These are phyloP conservation scores for Betula pendula DNA, from an alignment of 306 rosid genomes.

Conservation along the genomic window DNA sequence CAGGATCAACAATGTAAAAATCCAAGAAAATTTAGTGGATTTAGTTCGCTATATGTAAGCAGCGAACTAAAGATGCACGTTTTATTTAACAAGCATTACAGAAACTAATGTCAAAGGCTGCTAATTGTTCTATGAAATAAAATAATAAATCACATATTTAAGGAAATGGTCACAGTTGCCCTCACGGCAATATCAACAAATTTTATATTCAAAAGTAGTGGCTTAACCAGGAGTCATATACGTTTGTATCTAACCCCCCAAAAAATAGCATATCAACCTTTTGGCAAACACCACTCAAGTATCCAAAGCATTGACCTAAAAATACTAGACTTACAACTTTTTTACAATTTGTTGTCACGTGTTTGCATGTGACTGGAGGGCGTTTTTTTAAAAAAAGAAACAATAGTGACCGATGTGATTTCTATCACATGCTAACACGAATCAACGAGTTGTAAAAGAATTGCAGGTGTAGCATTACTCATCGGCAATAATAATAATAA, in stretches of 20 bases:
- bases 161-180: neutral
- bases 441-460: no score
- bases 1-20: no score
- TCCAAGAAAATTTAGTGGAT: no score
- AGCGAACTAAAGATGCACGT: neutral
- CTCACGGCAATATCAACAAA: neutral
- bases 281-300: neutral
- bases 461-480: no score
- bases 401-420: no score
- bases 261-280: neutral
- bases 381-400: no score
- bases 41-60: no score
- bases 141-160: neutral
- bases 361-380: no score
- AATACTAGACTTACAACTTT: no score
- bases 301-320: neutral
- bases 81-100: neutral
- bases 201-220: neutral
- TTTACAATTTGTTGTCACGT: no score
- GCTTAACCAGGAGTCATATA: neutral
- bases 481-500: neutral
- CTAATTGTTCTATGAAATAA: neutral
- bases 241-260: neutral
- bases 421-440: no score
- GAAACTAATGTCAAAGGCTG: neutral